Conservation (phyloP, 371 early-diverging fungal genomes). For the Mucor racemosus region DNA sequence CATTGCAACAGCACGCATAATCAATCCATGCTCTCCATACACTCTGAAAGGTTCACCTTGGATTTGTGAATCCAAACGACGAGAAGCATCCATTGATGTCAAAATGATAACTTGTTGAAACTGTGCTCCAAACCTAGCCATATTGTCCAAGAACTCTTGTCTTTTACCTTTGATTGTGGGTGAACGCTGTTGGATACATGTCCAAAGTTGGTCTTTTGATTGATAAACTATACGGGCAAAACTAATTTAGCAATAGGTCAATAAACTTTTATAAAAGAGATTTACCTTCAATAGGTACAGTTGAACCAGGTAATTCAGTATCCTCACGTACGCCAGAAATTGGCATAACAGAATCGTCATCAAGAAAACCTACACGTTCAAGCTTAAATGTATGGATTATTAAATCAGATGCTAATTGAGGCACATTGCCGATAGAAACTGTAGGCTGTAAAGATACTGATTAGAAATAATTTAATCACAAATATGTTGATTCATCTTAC, state of each 20-base stretch:
- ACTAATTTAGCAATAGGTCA: neutral
- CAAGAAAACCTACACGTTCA: slow-evolving; percentile 68
- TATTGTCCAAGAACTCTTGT: slow-evolving; percentile 41
- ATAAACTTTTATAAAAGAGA: too few species aligned
- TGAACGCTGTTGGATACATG: slow-evolving; percentile 64
- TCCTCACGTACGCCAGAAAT: slow-evolving; percentile 51
- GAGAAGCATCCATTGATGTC: slow-evolving; percentile 73
- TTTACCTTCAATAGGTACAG: slow-evolving; percentile 57
- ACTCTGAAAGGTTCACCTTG: slow-evolving; percentile 45
- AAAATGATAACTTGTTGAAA: slow-evolving; percentile 65
- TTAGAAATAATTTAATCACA: neutral
- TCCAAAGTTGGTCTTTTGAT: slow-evolving; percentile 56
- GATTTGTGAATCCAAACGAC: slow-evolving; percentile 68
- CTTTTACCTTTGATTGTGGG: slow-evolving; percentile 47
- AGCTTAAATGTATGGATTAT: slow-evolving; percentile 69
- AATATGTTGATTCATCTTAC: slow-evolving; percentile 15
- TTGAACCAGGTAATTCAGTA: slow-evolving; percentile 29
- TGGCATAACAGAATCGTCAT: slow-evolving; percentile 62
- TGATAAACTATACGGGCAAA: slow-evolving; percentile 49
- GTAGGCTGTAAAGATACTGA: slow-evolving; percentile 52
- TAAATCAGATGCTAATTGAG: slow-evolving; percentile 76
- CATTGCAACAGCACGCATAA: slow-evolving; percentile 20
- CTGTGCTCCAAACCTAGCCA: slow-evolving; percentile 58
- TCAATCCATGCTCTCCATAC: slow-evolving; percentile 11
- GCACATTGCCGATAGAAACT: slow-evolving; percentile 83